Evolutionary conservation across 768 basidiomycete genomes (phyloP), one percentile per base, ranked within the genome.

Genomic region (Lactarius psammicola): DNA sequence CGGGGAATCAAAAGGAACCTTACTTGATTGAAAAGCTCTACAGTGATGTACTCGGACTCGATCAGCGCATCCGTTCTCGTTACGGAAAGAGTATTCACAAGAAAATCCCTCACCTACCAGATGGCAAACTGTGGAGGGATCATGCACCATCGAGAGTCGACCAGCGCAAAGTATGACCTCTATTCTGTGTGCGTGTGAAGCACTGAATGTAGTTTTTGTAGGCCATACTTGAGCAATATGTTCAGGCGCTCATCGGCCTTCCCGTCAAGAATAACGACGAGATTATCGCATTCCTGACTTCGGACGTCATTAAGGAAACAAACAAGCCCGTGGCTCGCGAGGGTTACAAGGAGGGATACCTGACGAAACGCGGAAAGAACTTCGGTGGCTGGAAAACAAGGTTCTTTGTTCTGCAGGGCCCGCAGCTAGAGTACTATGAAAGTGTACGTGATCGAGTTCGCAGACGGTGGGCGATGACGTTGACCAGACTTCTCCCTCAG

Each of bases 341-440:
- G 2, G 91, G 91, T 31, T 87, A 95, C 78, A 97, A 96, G 76
- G 93, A 96, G 76, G 96, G 95, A 18, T 96, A 96, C 75, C 79
- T 97, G 40, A 98, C 96, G 23, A 98, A 98, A 78, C 84, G 94
- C 64, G 95, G 95, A 26, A 94, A 98, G 80, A 97, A 94, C 73
- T 98, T 98, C 77, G 97, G 97, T 54, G 95, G 96, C 2, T 95
- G 94, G 96, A 95, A 96, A 74, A 94, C 94, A 30, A 84, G 97
- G 53, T 99, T 88, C 76, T 98, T 98, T 72, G 94, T 98, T 9
- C 81, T 98, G 30, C 89, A 93, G 75, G 94, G 95, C 0, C 88
- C 93, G 3, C 84, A 90, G 1, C 81, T 98, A 59, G 93, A 96
- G 73, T 99, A 98, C 76, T 99, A 92, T 72, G 97, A 98, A 77